Conservation (phyloP, 331 rosid genomes). For the Malus hybrid region DNA sequence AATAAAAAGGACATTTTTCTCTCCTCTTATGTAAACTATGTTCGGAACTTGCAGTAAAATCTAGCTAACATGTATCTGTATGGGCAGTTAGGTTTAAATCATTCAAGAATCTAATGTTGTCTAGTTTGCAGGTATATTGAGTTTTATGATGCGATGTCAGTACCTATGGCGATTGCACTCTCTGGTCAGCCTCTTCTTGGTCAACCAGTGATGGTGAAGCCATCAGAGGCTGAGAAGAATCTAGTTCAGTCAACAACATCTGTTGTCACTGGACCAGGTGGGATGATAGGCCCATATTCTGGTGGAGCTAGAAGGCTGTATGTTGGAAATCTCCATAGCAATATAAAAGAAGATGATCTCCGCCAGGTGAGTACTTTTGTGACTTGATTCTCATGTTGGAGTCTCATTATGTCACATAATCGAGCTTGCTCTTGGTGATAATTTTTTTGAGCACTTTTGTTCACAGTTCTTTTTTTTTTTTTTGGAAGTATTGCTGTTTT, state of each 20-base stretch:
- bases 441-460: not conserved
- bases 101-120: slow-evolving; percentile 5
- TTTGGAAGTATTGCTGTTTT: not conserved
- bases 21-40: not conserved
- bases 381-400: not conserved
- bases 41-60: not conserved
- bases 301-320: slow-evolving; percentile 94
- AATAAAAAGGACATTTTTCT: not conserved
- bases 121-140: slow-evolving; percentile 71
- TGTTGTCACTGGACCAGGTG: slow-evolving; percentile 45
- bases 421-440: not conserved
- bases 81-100: not conserved
- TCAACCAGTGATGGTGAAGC: slow-evolving; percentile 98
- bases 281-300: slow-evolving; percentile 76
- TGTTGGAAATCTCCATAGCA: slow-evolving; percentile 87
- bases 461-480: not conserved
- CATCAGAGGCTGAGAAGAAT: slow-evolving; percentile 99
- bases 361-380: slow-evolving; percentile 49
- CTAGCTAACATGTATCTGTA: not conserved
- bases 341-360: slow-evolving; percentile 82
- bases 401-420: not conserved
- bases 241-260: slow-evolving; percentile 84
- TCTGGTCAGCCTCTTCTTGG: slow-evolving; percentile 89
- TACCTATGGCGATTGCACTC: slow-evolving; percentile 98
- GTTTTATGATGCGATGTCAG: slow-evolving; percentile 87